These are phyloP conservation scores for Dalbergia cultrata DNA, from an alignment of 306 rosid species.

Conservation along the genomic window DNA sequence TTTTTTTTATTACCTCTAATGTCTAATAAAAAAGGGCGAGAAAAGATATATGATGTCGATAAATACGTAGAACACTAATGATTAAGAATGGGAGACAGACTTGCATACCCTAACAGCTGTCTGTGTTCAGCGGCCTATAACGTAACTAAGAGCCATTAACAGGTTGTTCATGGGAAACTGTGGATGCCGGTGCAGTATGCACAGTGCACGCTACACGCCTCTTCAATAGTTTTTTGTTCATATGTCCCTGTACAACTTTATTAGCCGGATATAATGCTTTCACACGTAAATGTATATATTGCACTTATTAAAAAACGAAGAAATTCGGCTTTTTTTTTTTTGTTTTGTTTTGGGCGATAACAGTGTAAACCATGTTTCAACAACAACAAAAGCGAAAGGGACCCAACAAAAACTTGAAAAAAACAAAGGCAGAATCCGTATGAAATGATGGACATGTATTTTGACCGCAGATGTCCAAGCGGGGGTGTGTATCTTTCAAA, in stretches of 20 bases:
- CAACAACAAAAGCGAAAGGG: neutral
- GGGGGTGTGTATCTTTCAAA: neutral
- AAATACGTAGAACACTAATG: neutral
- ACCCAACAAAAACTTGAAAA: too few relatives aligned
- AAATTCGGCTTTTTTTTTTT: neutral
- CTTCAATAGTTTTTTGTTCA: neutral
- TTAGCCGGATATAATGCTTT: conserved; percentile 39
- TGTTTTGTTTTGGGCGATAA: neutral
- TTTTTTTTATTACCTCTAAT: too few relatives aligned
- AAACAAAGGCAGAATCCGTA: neutral
- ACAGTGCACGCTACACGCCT: neutral
- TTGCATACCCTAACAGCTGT: neutral
- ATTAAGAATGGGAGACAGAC: neutral
- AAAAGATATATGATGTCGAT: too few relatives aligned
- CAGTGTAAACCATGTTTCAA: neutral
- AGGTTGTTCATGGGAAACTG: neutral
- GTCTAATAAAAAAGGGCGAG: too few relatives aligned
- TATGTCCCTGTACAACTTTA: neutral
- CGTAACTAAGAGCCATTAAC: neutral
- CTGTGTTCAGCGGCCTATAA: too few relatives aligned
- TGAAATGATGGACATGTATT: neutral
- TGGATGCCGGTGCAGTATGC: neutral
- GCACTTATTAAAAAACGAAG: neutral
- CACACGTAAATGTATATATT: neutral
- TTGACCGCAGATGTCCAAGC: neutral